Evolutionary conservation across 495 filamentous ascomycete genomes (phyloP).

Genomic region (Amniculicola lignicola): DNA sequence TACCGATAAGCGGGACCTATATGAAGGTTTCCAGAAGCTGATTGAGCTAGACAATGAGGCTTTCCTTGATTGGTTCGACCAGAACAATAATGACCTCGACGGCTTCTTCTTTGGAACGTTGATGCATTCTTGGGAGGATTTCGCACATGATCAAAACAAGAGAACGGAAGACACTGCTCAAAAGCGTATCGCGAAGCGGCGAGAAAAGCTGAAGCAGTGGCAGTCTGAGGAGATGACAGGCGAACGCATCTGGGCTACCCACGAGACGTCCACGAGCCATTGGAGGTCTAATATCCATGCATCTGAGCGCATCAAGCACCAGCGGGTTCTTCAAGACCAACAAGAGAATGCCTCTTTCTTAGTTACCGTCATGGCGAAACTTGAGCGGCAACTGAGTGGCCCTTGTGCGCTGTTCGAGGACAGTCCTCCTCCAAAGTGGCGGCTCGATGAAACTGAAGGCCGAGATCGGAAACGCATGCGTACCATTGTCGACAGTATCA

Average conservation of each 20-base stretch:
- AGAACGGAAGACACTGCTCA: constrained; percentile 69
- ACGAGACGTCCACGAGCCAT: constrained; percentile 77
- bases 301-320: constrained; percentile 87
- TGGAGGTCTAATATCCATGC: constrained; percentile 94
- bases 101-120: constrained; percentile 72
- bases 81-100: constrained; percentile 77
- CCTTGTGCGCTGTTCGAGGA: constrained; percentile 77
- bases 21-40: constrained; percentile 75
- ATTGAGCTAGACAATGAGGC: constrained; percentile 81
- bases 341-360: constrained; percentile 81
- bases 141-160: constrained; percentile 73
- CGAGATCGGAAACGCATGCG: constrained; percentile 91
- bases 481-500: constrained; percentile 69
- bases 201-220: constrained; percentile 79
- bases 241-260: constrained; percentile 69
- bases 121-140: constrained; percentile 78
- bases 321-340: constrained; percentile 81
- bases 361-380: constrained; percentile 65
- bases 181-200: constrained; percentile 65
- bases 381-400: constrained; percentile 69
- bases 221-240: constrained; percentile 59
- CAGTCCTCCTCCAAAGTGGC: constrained; percentile 67
- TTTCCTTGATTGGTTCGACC: constrained; percentile 84
- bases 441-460: constrained; percentile 91
- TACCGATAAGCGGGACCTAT: constrained; percentile 67